Evolutionary conservation across 2,329 filamentous ascomycete genomes (phyloP), one percentile per base, ranked within the genome.

Genomic region (Apiospora marii): DNA sequence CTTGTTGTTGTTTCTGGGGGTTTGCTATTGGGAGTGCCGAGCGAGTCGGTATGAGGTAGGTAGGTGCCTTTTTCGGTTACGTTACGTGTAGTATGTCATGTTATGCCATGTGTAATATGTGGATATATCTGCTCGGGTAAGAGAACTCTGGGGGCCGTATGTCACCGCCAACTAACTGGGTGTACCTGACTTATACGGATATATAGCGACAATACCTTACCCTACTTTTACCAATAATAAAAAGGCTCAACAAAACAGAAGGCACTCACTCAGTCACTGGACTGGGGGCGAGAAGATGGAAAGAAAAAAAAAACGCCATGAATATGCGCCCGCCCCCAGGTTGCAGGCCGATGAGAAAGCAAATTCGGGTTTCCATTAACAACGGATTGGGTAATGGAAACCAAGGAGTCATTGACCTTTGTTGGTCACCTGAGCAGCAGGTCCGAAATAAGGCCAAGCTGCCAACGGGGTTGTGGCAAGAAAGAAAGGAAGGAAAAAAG

Each of bases 331-430:
- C 34, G 19, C n/a, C 49, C 49, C n/a, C n/a, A 51, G n/a, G 53
- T 19, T 37, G 51, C 51, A 61, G 53, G 7, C 19, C 4, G 30
- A 61, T 19, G 53, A 61, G 53, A 61, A 61, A 64, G 58, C 58
- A 41, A 64, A n/a, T 16, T 30, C 74, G 58, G 70, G 73, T 72
- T 78, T 78, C 73, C 73, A 79, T 80, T 77, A 77, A 75, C 73
- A 74, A 79, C 76, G 73, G 76, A 86, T 87, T 86, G 83, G 79
- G 85, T 86, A 87, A 87, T 86, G 77, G 78, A 86, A 87, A 86
- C 82, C 79, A 79, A 81, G 80, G 79, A 81, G 80, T 84, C 67
- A 48, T 46, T 48, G 34, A 64, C 44, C 80, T 76, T 78, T 79
- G 76, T 78, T 78, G 53, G 53, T 61, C 81, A 81, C 81, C 79